These are phyloP conservation scores for Podospora pseudocomata DNA, from an alignment of 495 filamentous ascomycete species.

Conservation along the genomic window DNA sequence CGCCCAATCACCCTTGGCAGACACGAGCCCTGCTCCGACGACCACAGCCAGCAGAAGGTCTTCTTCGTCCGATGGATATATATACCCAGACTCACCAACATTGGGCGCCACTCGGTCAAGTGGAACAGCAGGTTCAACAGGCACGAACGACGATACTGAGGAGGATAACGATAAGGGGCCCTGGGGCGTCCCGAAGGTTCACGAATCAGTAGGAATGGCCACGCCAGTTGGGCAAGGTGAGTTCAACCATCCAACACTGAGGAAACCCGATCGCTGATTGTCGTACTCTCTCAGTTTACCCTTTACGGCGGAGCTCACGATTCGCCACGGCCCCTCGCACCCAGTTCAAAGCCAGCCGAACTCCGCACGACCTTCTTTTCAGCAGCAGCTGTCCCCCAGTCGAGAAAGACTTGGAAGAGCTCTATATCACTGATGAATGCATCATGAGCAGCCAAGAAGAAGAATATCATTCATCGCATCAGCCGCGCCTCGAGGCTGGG, in stretches of 20 bases:
- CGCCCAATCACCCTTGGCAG: not conserved
- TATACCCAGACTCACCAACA: conserved; percentile 6
- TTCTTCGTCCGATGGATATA: not conserved
- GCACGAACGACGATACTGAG: not conserved
- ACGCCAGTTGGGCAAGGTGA: not conserved
- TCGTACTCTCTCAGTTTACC: not conserved
- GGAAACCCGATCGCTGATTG: not conserved
- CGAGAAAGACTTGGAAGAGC: not conserved
- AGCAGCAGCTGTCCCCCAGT: not conserved
- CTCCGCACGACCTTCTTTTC: not conserved
- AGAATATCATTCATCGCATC: not conserved
- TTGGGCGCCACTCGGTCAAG: not conserved
- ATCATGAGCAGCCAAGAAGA: not conserved
- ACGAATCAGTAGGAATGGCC: not conserved
- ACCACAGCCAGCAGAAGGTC: not conserved
- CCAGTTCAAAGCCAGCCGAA: not conserved
- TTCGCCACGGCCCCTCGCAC: not conserved
- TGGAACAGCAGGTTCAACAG: not conserved
- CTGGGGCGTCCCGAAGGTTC: not conserved
- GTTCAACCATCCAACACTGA: not conserved
- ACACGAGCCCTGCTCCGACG: not conserved
- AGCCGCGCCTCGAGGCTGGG: not conserved
- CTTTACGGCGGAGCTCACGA: not conserved
- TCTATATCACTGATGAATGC: not conserved
- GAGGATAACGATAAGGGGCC: not conserved